A percentile compares a stretch with the other conserved stretches of the same genome.
phyloP scores from a whole-genome alignment of 805 yeast genomes.

The Schizosaccharomyces pombe region DNA sequence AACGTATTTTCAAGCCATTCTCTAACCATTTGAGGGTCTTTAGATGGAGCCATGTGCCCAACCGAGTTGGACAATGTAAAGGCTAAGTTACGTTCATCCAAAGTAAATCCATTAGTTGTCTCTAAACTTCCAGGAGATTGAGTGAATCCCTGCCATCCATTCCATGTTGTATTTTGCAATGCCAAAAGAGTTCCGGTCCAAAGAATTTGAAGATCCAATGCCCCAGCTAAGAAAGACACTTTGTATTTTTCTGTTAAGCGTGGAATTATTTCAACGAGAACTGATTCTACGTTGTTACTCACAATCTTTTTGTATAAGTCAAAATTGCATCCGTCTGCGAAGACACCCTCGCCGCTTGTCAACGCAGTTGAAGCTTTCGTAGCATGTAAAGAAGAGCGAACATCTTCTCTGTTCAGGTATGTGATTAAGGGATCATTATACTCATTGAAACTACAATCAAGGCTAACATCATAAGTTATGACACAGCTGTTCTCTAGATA shows the following conservation, averaged over 20 bases:
- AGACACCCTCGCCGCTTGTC: neutral
- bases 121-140: neutral
- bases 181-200: neutral
- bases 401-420: slow-evolving; percentile 44
- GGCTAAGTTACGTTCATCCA: slow-evolving; percentile 40
- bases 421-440: slow-evolving; percentile 26
- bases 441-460: slow-evolving; percentile 35
- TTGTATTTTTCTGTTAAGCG: neutral
- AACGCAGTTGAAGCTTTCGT: slow-evolving; percentile 17
- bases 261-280: neutral
- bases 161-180: slow-evolving; percentile 4
- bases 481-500: slow-evolving; percentile 28
- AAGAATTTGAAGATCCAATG: neutral
- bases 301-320: neutral
- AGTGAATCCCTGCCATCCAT: slow-evolving; percentile 3
- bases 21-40: slow-evolving; percentile 50
- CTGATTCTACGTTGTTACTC: neutral
- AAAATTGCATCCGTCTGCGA: slow-evolving; percentile 1
- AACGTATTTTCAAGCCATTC: neutral
- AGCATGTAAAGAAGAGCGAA: slow-evolving; percentile 54
- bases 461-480: slow-evolving; percentile 72
- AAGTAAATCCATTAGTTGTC: slow-evolving; percentile 30
- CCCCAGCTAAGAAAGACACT: neutral
- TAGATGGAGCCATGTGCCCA: slow-evolving; percentile 76
- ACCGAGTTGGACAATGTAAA: slow-evolving; percentile 51